phyloP scores from a whole-genome alignment of 257 asterid species.

The Buddleja alternifolia region DNA sequence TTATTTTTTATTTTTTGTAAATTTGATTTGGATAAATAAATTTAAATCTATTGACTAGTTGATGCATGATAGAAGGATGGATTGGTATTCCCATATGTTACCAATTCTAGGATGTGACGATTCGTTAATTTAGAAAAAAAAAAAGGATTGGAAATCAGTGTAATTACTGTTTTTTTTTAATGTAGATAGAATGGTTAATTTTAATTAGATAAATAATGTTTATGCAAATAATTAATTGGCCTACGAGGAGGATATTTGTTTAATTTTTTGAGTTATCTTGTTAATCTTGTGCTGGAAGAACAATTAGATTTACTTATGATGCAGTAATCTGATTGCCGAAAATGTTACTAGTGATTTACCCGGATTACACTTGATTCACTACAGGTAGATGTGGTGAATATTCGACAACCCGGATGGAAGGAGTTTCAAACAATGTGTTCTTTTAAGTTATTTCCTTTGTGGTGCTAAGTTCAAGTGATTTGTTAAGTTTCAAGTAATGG shows the following conservation, averaged over 20 bases:
- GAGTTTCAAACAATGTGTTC: slow-evolving; percentile 17
- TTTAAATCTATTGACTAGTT: slow-evolving; percentile 12
- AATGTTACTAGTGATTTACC: background rate
- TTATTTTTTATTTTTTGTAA: background rate
- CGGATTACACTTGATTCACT: slow-evolving; percentile 18
- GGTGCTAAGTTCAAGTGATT: slow-evolving; percentile 23
- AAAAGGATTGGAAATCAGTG: background rate
- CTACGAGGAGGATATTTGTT: background rate
- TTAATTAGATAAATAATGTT: background rate
- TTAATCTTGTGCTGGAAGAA: background rate
- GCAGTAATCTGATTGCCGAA: background rate
- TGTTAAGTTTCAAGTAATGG: slow-evolving; percentile 44
- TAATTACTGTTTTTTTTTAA: slow-evolving; percentile 22
- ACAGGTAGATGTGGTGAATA: slow-evolving; percentile 33
- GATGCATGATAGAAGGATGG: slow-evolving; percentile 5
- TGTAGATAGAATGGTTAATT: background rate
- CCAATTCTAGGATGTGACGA: background rate
- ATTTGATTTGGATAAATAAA: background rate
- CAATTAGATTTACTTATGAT: background rate
- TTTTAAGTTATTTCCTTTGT: background rate
- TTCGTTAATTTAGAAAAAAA: background rate
- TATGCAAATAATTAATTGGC: background rate
- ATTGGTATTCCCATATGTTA: background rate
- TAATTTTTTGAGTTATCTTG: background rate
- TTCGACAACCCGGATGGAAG: background rate